Evolutionary conservation across 2,329 filamentous ascomycete genomes (phyloP).

Genomic region (Aspergillus pseudoterreus): DNA sequence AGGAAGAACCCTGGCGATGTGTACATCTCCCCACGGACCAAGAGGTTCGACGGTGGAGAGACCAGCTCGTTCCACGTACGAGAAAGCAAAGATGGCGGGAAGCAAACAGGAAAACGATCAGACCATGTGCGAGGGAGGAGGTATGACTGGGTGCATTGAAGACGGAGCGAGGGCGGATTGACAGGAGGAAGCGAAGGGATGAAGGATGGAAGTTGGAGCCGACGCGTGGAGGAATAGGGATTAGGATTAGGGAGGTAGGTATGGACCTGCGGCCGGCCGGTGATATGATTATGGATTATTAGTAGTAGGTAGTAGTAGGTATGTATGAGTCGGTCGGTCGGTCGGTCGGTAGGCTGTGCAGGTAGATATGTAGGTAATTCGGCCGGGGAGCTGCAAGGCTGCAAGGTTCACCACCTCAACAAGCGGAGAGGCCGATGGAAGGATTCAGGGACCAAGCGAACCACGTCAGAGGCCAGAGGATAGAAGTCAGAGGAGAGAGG

Average conservation of each 20-base stretch:
- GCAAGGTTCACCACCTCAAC: neutral
- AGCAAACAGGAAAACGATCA: slow-evolving; percentile 2
- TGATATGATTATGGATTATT: neutral
- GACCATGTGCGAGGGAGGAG: slow-evolving; percentile 10
- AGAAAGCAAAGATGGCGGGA: slow-evolving; percentile 2
- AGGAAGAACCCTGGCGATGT: slow-evolving; percentile 20
- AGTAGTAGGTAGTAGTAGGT: neutral
- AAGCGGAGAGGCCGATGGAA: neutral
- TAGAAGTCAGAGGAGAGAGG: neutral
- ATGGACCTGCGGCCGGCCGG: neutral
- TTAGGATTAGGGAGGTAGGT: neutral
- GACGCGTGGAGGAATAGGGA: neutral
- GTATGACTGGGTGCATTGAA: slow-evolving; percentile 10
- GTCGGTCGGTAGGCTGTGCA: neutral
- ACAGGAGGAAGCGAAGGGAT: neutral
- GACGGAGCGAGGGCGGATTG: slow-evolving; percentile 1
- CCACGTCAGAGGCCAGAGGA: neutral
- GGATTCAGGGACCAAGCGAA: neutral
- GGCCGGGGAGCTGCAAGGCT: neutral
- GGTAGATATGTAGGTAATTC: neutral
- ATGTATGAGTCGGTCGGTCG: neutral
- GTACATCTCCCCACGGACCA: slow-evolving; percentile 27
- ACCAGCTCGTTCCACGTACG: slow-evolving; percentile 42
- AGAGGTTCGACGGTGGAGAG: slow-evolving; percentile 30
- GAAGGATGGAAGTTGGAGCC: neutral